Conservation (phyloP, 2,329 filamentous ascomycete species). For the Cadophora luteo-olivacea region DNA sequence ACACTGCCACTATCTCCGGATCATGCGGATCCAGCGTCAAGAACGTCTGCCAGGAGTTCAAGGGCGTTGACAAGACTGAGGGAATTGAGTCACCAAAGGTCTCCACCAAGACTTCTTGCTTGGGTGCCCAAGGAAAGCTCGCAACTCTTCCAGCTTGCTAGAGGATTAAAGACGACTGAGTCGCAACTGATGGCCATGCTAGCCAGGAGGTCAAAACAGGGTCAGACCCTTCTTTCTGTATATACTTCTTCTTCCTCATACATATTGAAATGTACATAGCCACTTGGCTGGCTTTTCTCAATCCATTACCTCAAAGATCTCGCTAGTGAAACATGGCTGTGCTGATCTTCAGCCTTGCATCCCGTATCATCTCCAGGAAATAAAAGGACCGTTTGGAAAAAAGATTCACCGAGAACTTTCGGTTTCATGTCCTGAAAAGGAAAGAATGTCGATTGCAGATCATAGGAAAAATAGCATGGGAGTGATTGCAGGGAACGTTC, state of each 20-base stretch:
- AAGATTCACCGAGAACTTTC: background rate
- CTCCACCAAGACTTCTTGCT: conserved; percentile 23
- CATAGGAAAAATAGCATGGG: background rate
- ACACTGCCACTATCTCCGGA: conserved; percentile 44
- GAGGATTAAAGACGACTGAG: background rate
- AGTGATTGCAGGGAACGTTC: background rate
- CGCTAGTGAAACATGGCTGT: background rate
- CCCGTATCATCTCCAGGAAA: no score
- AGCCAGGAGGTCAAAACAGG: background rate
- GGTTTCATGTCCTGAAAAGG: background rate
- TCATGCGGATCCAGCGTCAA: conserved; percentile 32
- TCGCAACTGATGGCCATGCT: conserved; percentile 1
- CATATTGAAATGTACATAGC: conserved; percentile 7
- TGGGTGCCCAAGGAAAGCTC: conserved; percentile 32
- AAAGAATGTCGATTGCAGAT: background rate
- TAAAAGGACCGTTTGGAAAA: background rate
- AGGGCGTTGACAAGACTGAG: conserved; percentile 31
- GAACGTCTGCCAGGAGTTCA: conserved; percentile 36
- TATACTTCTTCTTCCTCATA: conserved; percentile 9
- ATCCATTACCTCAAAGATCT: background rate
- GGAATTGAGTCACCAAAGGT: conserved; percentile 20
- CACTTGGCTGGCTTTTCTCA: conserved; percentile 4
- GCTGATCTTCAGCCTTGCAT: no score
- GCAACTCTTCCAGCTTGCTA: conserved; percentile 30
- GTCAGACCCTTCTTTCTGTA: background rate